These are phyloP conservation scores for Lecanosticta acicola DNA, from an alignment of 2,329 filamentous ascomycete genomes.

Conservation along the genomic window DNA sequence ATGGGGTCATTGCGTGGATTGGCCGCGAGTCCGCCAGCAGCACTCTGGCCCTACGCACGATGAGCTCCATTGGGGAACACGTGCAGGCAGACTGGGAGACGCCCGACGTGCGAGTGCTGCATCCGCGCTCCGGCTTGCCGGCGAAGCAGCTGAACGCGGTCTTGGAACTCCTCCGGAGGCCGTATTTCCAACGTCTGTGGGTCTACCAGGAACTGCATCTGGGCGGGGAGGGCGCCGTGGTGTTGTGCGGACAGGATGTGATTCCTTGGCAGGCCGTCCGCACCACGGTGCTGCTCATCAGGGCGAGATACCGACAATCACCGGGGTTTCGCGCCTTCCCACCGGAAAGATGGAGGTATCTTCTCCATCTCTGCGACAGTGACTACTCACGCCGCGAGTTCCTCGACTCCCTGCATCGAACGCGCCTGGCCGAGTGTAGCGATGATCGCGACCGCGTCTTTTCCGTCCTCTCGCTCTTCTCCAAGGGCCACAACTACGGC, in stretches of 20 bases:
- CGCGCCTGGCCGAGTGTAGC: background rate
- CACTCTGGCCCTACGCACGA: conserved; percentile 1
- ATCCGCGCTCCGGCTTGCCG: too few relatives aligned
- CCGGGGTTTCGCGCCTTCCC: background rate
- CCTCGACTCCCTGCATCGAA: background rate
- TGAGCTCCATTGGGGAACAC: background rate
- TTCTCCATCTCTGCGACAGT: background rate
- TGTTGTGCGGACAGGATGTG: background rate
- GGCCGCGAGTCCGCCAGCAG: conserved; percentile 3
- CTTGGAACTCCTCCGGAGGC: background rate
- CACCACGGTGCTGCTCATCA: background rate
- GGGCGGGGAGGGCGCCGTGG: background rate
- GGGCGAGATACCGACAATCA: too few relatives aligned
- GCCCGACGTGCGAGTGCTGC: too few relatives aligned
- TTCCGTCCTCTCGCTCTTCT: background rate
- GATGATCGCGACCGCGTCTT: background rate
- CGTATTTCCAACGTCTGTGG: background rate
- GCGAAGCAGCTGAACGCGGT: too few relatives aligned
- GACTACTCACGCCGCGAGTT: background rate
- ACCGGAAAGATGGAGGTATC: background rate
- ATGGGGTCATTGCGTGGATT: conserved; percentile 5
- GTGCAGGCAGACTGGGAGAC: background rate
- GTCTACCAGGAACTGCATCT: background rate
- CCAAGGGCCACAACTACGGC: too few relatives aligned
- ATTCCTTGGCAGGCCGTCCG: background rate